Evolutionary conservation across 108 stramenopile genomes (phyloP).

Genomic region (Poteriospumella lacustris): DNA sequence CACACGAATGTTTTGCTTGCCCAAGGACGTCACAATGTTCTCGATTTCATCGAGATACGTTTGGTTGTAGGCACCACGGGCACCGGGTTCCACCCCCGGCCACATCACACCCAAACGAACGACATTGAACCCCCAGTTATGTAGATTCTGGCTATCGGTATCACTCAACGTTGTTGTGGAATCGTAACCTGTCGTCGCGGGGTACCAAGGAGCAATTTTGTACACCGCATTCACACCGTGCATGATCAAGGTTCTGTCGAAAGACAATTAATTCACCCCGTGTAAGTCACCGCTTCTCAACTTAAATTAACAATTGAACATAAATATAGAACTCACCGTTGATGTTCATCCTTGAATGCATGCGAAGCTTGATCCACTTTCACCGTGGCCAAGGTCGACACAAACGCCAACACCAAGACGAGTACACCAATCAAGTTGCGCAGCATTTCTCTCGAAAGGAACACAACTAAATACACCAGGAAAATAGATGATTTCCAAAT

Average conservation of each 20-base stretch:
- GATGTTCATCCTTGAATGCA: too few species aligned
- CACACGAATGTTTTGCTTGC: constrained; percentile 25
- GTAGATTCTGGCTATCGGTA: constrained; percentile 11
- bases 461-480: too few species aligned
- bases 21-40: constrained; percentile 23
- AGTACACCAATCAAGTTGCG: too few species aligned
- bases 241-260: not conserved
- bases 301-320: too few species aligned
- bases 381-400: too few species aligned
- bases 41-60: constrained; percentile 22
- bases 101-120: constrained; percentile 38
- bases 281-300: too few species aligned
- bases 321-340: too few species aligned
- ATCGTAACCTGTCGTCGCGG: constrained; percentile 4
- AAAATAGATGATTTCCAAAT: too few species aligned
- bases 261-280: too few species aligned
- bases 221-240: constrained; percentile 43
- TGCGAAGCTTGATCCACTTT: too few species aligned
- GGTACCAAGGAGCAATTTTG: constrained; percentile 31
- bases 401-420: too few species aligned
- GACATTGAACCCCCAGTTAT: constrained; percentile 30
- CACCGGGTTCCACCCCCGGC: constrained; percentile 20
- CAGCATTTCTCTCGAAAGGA: too few species aligned
- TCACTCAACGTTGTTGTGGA: not conserved
- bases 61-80: constrained; percentile 22